Conservation (phyloP, 352 stramenopile genomes). For the Phytophthora fragariae region DNA sequence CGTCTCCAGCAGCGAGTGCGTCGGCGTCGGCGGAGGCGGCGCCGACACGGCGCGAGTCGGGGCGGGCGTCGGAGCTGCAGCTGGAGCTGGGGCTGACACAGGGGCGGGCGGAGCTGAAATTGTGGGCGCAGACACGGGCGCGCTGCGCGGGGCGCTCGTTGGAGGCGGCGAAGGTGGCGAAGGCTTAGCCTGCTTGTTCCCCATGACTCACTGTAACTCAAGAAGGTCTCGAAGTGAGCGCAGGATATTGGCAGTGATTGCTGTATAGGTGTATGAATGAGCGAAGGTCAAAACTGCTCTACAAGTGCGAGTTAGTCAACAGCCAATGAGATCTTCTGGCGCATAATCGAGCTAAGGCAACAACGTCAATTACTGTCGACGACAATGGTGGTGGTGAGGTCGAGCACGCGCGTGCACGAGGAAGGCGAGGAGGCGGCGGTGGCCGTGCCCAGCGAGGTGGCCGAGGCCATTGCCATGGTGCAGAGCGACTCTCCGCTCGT, state of each 20-base stretch:
- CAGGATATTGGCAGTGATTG: background rate
- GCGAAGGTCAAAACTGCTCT: background rate
- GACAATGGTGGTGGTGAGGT: constrained; percentile 51
- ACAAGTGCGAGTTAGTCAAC: background rate
- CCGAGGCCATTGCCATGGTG: constrained; percentile 68
- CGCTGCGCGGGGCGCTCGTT: constrained; percentile 19
- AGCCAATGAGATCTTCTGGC: background rate
- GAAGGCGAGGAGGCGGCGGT: constrained; percentile 47
- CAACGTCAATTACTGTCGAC: too few species aligned
- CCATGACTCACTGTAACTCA: constrained; percentile 48
- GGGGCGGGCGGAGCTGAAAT: constrained; percentile 13
- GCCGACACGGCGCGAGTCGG: constrained; percentile 24
- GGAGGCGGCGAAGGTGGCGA: constrained; percentile 42
- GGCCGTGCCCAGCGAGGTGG: constrained; percentile 51
- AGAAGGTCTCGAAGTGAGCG: constrained; percentile 1
- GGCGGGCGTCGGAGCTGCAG: background rate
- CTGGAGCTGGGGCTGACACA: constrained; percentile 12
- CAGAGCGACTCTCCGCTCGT: constrained; percentile 64
- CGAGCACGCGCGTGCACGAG: constrained; percentile 59
- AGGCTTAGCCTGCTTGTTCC: constrained; percentile 87
- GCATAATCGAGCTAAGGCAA: background rate
- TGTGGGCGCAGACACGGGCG: background rate
- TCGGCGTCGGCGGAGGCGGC: constrained; percentile 23
- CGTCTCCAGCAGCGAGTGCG: constrained; percentile 60
- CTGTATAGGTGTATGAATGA: background rate